These are phyloP conservation scores for California macrophylla DNA, from an alignment of 441 rosid species.

Conservation along the genomic window DNA sequence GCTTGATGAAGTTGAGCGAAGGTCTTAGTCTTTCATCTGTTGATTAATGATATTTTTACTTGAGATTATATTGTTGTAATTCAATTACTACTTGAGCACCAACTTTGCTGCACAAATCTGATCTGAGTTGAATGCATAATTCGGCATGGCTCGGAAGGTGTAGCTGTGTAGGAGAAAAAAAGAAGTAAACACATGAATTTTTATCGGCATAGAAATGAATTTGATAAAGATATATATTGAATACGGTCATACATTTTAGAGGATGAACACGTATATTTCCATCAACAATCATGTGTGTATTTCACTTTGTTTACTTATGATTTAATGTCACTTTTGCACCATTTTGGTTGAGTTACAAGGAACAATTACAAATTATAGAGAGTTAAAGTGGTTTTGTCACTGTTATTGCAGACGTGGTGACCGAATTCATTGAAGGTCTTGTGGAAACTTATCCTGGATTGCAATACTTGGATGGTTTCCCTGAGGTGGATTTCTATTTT, in stretches of 20 bases:
- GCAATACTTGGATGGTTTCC: constrained; percentile 86
- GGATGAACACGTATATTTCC: not conserved
- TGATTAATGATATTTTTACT: not conserved
- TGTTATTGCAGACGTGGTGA: constrained; percentile 64
- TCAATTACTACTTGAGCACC: not conserved
- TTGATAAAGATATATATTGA: not conserved
- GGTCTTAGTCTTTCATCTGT: not conserved
- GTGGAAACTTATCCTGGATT: constrained; percentile 80
- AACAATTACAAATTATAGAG: not conserved
- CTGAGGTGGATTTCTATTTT: constrained; percentile 45
- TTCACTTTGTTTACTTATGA: not conserved
- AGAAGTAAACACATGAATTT: not conserved
- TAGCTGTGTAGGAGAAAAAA: not conserved
- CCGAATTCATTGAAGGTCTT: constrained; percentile 88
- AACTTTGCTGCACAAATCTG: not conserved
- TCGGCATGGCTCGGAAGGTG: not conserved
- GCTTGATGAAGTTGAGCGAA: not conserved
- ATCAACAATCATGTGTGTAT: not conserved
- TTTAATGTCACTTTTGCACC: not conserved
- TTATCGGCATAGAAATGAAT: not conserved
- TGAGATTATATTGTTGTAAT: not conserved
- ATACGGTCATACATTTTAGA: not conserved
- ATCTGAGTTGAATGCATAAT: not conserved
- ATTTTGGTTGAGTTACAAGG: not conserved
- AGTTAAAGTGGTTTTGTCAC: constrained; percentile 6